Evolutionary conservation across 371 early-diverging fungal genomes (phyloP), one percentile per base, ranked within the genome.

Genomic region (Haplosporangium sp.): DNA sequence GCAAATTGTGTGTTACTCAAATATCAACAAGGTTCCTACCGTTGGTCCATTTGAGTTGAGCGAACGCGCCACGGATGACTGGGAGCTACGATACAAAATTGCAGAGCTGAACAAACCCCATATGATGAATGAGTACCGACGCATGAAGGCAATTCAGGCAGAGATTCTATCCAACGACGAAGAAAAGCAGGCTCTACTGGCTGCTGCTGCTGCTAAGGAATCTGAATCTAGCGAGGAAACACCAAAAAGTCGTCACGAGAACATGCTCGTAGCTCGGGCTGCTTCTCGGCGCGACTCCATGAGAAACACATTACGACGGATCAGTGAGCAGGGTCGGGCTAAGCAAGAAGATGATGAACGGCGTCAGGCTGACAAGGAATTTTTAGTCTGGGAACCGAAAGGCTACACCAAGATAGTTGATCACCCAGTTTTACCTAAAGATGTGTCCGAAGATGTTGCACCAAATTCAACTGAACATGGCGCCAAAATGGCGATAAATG

Each of bases 1-100:
- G 83, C 83, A 83, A 59, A 67, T 83, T 47, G 77, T 77, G 15
- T 77, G 83, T 42, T 76, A 73, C 52, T 83, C 83, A 20, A 67
- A 64, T 57, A 44, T 83, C 50, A 83, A 83, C 60, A 65, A 65
- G n/a, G 50, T 57, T 6, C 63, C 71, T 0, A 60, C 42, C 4
- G 74, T 77, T 10, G 83, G 77, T 1, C 77, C 77, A 0, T 83
- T 83, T 53, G 77, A 83, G 15, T 52, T 83, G 60, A 68, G 50
- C n/a, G 74, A 67, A 40, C 55, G 70, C 27, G 83, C 65, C 1
- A 57, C 69, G 2, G 83, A 83, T 38, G 63, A 61, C 7, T 83
- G 83, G 83, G 77, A 77, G 11, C 56, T 83, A n/a, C 61, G 67
- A 19, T 83, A 70, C 60, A 83, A 76, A 66, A 71, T 83, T 64